Evolutionary conservation across 2,329 filamentous ascomycete genomes (phyloP).

Genomic region (Cercospora sp.): DNA sequence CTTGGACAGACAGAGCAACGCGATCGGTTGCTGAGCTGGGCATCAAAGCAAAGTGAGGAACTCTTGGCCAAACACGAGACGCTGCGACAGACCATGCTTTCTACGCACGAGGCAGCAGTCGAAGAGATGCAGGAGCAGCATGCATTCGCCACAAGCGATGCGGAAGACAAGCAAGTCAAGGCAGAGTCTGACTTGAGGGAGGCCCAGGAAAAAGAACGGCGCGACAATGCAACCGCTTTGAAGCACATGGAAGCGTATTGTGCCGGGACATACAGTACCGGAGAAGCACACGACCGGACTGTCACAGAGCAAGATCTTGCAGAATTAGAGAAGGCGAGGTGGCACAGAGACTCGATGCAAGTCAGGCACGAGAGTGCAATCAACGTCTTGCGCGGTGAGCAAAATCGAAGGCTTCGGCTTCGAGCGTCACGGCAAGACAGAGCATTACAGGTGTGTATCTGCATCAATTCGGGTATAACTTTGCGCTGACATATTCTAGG

Average conservation of each 20-base stretch:
- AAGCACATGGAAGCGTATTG: conserved; percentile 53
- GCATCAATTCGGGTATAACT: too few species aligned
- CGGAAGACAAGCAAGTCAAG: conserved; percentile 48
- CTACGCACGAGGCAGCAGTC: conserved; percentile 25
- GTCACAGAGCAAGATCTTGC: conserved; percentile 49
- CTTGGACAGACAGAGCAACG: conserved; percentile 34
- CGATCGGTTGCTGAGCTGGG: conserved; percentile 35
- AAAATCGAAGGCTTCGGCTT: conserved; percentile 42
- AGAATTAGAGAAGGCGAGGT: conserved; percentile 46
- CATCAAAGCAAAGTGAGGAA: conserved; percentile 26
- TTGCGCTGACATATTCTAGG: conserved; percentile 16
- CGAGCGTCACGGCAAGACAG: conserved; percentile 43
- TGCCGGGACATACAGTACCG: conserved; percentile 39
- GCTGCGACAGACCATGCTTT: conserved; percentile 22
- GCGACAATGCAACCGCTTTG: conserved; percentile 48
- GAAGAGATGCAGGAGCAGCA: conserved; percentile 41
- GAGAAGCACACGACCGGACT: conserved; percentile 36
- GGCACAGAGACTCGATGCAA: conserved; percentile 43
- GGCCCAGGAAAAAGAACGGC: conserved; percentile 44
- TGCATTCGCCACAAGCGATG: conserved; percentile 40
- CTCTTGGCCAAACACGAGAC: conserved; percentile 27
- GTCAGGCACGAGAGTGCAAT: conserved; percentile 48
- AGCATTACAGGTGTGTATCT: conserved; percentile 34
- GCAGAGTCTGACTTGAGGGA: conserved; percentile 47
- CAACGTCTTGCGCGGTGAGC: conserved; percentile 49